Evolutionary conservation across 108 stramenopile species (phyloP), one percentile per base, ranked within the genome.

Genomic region (Stephanodiscus minutulus): DNA sequence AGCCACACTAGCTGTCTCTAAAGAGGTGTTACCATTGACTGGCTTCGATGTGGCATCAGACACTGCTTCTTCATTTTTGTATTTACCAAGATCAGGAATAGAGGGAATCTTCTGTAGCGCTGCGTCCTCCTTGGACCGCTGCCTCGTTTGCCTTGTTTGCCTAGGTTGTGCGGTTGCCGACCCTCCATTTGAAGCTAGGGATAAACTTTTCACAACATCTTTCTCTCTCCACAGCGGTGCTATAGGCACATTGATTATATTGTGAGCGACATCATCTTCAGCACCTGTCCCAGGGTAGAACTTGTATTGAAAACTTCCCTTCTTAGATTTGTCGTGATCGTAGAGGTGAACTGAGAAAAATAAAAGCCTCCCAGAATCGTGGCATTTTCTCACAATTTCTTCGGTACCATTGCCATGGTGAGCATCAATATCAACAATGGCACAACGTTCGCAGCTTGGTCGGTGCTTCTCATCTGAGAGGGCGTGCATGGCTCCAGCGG

Each of bases 401-500:
- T 98, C 96, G 6, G 98, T 99, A 47, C 98, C 98, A 67, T 99
- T 98, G 13, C 97, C 97, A 80, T 98, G 97, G 74, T 99, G 97
- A 0, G 94, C 94, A 87, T 99, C 98, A 66, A 98, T 87, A 75
- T 99, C 98, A 13, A 99, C 94, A 70, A 99, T 98, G 28, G 98
- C 97, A 64, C 91, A 90, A 31, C 90, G 88, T 68, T 90, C 86
- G 66, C 94, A 90, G 35, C 85, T 68, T 27, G 87, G 76, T 22
- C 92, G 66, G 52, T 82, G 72, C 50, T 79, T 70, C 63, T 92
- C 90, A 31, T 91, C 86, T 11, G 88, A 86, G 35, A 97, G 89
- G 2, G 97, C 98, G 82, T 99, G 97, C 82, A 97, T 82, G n/a
- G 96, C 98, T 21, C 96, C 97, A 31, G 96, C 94, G 25, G 96